Percentiles rank a stretch among this genome's conserved stretches.
Conservation (phyloP, 371 early-diverging fungal genomes). For the Mortierella polycephala region DNA sequence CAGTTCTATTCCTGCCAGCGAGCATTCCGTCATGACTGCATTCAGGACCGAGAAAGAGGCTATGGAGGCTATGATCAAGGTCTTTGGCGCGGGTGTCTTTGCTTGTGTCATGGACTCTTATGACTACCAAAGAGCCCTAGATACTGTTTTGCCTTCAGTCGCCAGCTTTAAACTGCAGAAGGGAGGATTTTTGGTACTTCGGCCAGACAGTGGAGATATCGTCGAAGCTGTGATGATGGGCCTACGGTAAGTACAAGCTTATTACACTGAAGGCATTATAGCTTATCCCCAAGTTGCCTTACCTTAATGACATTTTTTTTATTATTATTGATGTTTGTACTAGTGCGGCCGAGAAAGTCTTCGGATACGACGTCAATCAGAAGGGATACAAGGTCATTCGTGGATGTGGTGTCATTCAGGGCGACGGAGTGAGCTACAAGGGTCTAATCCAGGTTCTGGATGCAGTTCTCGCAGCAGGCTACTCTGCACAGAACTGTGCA, state of each 20-base stretch:
- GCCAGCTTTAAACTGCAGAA: constrained; percentile 60
- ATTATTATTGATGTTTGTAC: not conserved
- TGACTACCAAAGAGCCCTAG: constrained; percentile 77
- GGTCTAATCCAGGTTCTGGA: constrained; percentile 64
- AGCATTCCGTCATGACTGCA: constrained; percentile 90
- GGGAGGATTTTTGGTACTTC: constrained; percentile 82
- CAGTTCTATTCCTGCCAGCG: constrained; percentile 85
- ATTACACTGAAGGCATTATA: not conserved
- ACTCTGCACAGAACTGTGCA: constrained; percentile 74
- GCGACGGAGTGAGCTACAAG: constrained; percentile 77
- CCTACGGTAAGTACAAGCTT: constrained; percentile 55
- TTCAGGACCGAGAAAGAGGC: constrained; percentile 75
- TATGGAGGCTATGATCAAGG: constrained; percentile 65
- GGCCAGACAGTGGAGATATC: constrained; percentile 88
- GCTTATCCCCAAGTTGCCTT: too few relatives aligned
- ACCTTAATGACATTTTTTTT: not conserved
- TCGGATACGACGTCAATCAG: constrained; percentile 70
- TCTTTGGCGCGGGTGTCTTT: constrained; percentile 76
- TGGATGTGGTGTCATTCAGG: constrained; percentile 81
- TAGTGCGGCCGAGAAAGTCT: constrained; percentile 76
- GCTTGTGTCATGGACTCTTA: constrained; percentile 87
- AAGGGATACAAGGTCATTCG: constrained; percentile 78
- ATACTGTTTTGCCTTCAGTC: constrained; percentile 74
- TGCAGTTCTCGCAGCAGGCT: constrained; percentile 67
- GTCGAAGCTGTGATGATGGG: constrained; percentile 78